Percentiles rank a stretch among this genome's conserved stretches.
Conservation (phyloP, 2,329 filamentous ascomycete species). For the Aspergillus sp. region DNA sequence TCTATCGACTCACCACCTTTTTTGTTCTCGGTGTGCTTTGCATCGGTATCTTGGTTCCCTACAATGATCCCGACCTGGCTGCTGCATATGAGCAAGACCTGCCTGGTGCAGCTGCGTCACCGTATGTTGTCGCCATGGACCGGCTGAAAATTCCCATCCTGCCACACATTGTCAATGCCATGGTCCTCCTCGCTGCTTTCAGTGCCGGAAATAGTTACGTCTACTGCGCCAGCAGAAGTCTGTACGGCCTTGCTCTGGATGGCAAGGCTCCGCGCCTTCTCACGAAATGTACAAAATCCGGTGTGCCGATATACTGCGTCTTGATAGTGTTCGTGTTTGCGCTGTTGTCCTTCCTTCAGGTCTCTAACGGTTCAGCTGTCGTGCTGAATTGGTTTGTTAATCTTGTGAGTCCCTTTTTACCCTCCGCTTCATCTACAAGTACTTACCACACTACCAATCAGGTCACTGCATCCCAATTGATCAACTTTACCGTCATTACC, state of each 20-base stretch:
- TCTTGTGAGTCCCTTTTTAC: constrained; percentile 43
- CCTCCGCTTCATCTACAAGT: too few species aligned
- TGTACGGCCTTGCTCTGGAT: constrained; percentile 69
- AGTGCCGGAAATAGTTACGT: constrained; percentile 69
- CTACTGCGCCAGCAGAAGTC: constrained; percentile 68
- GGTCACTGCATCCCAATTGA: constrained; percentile 72
- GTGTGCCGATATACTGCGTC: constrained; percentile 76
- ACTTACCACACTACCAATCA: constrained; percentile 13
- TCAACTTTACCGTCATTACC: constrained; percentile 71
- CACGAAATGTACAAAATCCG: constrained; percentile 61
- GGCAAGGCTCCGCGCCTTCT: constrained; percentile 70
- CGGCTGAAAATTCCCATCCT: constrained; percentile 63
- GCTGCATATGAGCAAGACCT: constrained; percentile 60
- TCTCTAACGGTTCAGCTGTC: constrained; percentile 64
- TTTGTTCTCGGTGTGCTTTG: constrained; percentile 73
- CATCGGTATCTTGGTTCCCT: constrained; percentile 71
- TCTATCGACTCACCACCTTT: constrained; percentile 74
- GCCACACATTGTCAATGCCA: constrained; percentile 72
- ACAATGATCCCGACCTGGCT: constrained; percentile 63
- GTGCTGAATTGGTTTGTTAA: constrained; percentile 74
- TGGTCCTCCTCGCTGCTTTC: constrained; percentile 68
- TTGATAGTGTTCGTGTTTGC: constrained; percentile 65
- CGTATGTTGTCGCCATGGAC: constrained; percentile 70
- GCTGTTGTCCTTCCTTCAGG: constrained; percentile 71
- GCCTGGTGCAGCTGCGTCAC: constrained; percentile 69